Conservation (phyloP, 805 yeast genomes). For the Barnettozyma botsteinii region DNA sequence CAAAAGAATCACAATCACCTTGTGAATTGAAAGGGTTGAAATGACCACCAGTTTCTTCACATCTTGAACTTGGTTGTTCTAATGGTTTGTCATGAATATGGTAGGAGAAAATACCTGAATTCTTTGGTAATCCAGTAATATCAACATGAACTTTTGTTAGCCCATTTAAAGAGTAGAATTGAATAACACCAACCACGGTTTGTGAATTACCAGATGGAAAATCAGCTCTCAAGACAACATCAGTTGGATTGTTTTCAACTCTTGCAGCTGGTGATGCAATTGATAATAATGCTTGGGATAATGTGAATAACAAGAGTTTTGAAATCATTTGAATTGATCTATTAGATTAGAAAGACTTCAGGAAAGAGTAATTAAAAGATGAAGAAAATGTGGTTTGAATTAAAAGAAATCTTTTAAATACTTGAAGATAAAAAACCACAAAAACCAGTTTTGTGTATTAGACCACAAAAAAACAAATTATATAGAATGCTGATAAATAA, state of each 20-base stretch:
- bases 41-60: slow-evolving; percentile 51
- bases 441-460: not conserved
- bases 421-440: slow-evolving; percentile 1
- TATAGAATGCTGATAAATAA: not conserved
- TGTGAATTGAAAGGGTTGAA: slow-evolving; percentile 62
- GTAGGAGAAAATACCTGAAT: slow-evolving; percentile 63
- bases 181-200: slow-evolving; percentile 46
- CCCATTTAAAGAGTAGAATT: slow-evolving; percentile 55
- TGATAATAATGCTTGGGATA: slow-evolving; percentile 10
- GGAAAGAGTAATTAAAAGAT: not conserved
- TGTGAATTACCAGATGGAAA: slow-evolving; percentile 27
- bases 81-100: slow-evolving; percentile 60
- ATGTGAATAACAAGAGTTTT: slow-evolving; percentile 7
- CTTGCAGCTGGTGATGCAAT: slow-evolving; percentile 9
- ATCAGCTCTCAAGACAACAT: slow-evolving; percentile 27
- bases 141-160: slow-evolving; percentile 63
- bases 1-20: slow-evolving; percentile 43
- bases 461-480: not conserved
- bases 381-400: not conserved
- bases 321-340: slow-evolving; percentile 10
- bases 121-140: slow-evolving; percentile 60
- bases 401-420: no score
- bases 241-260: slow-evolving; percentile 19
- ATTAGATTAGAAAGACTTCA: no score
- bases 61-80: slow-evolving; percentile 39